Base-by-base conservation (phyloP, 2,329 filamentous ascomycete genomes). In the Botryotinia narcissicola region DNA sequence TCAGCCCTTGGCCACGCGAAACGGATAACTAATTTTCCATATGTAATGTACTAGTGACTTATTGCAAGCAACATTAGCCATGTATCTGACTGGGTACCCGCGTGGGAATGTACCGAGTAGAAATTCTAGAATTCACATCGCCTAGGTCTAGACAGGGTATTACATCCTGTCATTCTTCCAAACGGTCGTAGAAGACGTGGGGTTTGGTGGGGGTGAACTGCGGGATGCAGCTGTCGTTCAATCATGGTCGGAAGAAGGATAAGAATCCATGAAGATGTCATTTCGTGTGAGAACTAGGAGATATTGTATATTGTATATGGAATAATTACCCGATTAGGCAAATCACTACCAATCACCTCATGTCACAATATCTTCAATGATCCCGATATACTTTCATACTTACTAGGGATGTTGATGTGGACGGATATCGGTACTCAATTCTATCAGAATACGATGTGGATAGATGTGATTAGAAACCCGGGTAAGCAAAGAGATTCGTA, bases 151-250 rank as follows among this genome's bases (percentile, higher is more conserved):
- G n/a, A 68, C 66, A 69, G 66, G 66, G 66, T 40, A 54, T 25
- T 69, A 32, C 5, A 42, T 57, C 48, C 66, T 57, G 48, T 42
- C n/a, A 42, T 42, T 42, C n/a, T 54, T 67, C 18, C 46, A 54
- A 67, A 40, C 32, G 37, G 48, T 69, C 37, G n/a, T 29, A 18
- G 32, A 29, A 32, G 66, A 57, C 66, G 35, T 69, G 66, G 66
- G 48, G 66, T 69, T 42, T 69, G 66, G 66, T 57, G 66, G 66
- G 64, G 48, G n/a, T 29, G 35, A 25, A 67, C 64, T 54, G 64
- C 46, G 48, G 29, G 5, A 37, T 68, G 48, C 64, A 68, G 64
- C n/a, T 68, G 25, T 57, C 32, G 46, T 37, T 67, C 44, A 37
- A 67, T 51, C 32, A 20, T 51, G n/a, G 32, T 51, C 44, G 32